Base-by-base conservation (phyloP, 202 grass and related monocot species). In the Schoenoplectus triqueter region DNA sequence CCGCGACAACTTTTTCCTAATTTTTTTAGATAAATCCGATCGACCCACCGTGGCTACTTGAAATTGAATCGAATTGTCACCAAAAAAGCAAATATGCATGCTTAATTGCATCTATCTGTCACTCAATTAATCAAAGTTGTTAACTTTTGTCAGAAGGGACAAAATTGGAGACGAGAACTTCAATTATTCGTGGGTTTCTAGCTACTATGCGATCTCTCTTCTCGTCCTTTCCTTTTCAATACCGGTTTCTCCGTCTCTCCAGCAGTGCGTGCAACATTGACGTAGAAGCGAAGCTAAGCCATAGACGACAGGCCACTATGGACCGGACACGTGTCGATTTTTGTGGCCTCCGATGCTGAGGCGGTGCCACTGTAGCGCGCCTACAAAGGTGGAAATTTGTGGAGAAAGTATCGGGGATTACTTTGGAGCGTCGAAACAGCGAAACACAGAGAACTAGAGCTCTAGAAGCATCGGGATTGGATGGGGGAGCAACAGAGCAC, bases 261-360 rank as follows among this genome's bases (percentile, higher is more conserved):
- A 21, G 42, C 66, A 71, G 22, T 83, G 49, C 81, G 62, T 42
- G 48, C 5, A 44, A 55, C 11, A 71, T 71, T 83, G 13, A 70
- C 81, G 65, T 83, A 31, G 31, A 31, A 31, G 31, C 31, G 81
- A 83, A 83, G 81, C 64, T 51, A 70, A 71, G 81, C 49, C 65
- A 65, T 48, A 55, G 14, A n/a, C 22, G 45, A 44, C 66, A 6
- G 10, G 11, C 81, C 81, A 5, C 70, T 83, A 4, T 2, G 7
- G 13, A 2, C 13, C 19, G 10, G 1, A 71, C 81, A 83, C 62
- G 64, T 83, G 81, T 57, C 22, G 71, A 2, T 41, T 44, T 2
- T 15, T 51, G 66, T 83, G 81, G 81, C 49, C 56, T 69, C 0
- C 4, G 47, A 83, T 48, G 48, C 11, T 69, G 49, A 42, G 64